Evolutionary conservation across 495 filamentous ascomycete species (phyloP).

Genomic region (Barbatosphaeria neglecta): DNA sequence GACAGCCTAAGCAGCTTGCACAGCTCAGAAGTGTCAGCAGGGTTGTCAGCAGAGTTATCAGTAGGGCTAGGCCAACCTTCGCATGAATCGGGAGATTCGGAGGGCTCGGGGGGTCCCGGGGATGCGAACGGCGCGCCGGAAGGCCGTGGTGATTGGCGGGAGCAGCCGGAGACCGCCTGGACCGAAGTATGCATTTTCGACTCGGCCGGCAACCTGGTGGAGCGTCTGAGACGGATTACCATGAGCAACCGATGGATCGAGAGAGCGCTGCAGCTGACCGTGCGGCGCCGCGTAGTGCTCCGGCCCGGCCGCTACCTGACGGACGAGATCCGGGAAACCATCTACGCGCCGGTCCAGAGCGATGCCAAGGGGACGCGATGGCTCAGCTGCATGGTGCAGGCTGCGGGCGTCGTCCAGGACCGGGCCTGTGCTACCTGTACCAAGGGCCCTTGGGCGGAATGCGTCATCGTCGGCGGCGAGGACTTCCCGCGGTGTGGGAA

Average conservation of each 20-base stretch:
- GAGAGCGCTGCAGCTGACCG: conserved; percentile 5
- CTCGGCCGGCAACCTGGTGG: conserved; percentile 6
- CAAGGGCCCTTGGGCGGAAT: conserved; percentile 12
- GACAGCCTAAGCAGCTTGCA: no score
- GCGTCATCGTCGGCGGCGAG: conserved; percentile 11
- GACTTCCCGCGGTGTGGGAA: conserved; percentile 19
- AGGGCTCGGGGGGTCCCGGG: no score
- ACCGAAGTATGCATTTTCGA: conserved; percentile 6
- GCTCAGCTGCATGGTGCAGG: conserved; percentile 20
- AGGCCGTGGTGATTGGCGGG: not conserved
- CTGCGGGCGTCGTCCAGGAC: conserved; percentile 12
- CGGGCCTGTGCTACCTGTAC: conserved; percentile 13
- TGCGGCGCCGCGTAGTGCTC: conserved; percentile 15
- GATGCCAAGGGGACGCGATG: conserved; percentile 17
- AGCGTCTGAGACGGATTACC: conserved; percentile 4
- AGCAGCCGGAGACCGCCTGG: not conserved
- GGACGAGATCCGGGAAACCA: conserved; percentile 7
- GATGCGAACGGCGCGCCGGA: no score
- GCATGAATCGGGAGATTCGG: no score
- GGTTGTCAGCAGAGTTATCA: no score
- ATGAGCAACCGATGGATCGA: conserved; percentile 7
- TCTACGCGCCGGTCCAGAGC: conserved; percentile 8
- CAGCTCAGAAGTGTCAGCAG: no score
- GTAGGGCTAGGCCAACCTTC: no score
- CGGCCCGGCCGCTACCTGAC: conserved; percentile 15